Percentiles rank a stretch among this genome's conserved stretches.
Conservation (phyloP, 2,329 filamentous ascomycete genomes). For the Arthrinium puccinioides region DNA sequence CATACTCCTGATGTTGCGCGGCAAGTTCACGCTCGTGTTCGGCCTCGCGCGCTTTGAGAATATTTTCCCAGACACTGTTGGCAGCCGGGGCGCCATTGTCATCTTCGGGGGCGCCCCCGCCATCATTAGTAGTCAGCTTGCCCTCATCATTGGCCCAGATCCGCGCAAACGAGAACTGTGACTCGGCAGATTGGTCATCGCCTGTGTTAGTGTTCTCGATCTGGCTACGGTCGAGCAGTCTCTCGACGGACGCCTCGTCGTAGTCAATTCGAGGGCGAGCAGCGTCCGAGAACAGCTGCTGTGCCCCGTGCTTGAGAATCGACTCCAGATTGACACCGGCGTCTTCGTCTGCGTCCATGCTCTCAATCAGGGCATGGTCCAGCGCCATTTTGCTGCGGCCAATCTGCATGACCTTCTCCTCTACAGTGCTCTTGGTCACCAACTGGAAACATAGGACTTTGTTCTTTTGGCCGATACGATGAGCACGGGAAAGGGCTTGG, state of each 20-base stretch:
- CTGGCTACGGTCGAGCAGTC: slow-evolving; percentile 78
- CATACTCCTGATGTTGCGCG: slow-evolving; percentile 65
- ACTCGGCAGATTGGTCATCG: slow-evolving; percentile 60
- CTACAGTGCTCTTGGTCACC: slow-evolving; percentile 79
- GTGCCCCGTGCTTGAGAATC: slow-evolving; percentile 80
- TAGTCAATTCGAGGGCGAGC: slow-evolving; percentile 70
- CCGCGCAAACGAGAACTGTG: slow-evolving; percentile 80
- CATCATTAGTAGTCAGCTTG: slow-evolving; percentile 55
- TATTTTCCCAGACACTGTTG: slow-evolving; percentile 79
- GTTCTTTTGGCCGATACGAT: slow-evolving; percentile 92
- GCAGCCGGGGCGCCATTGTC: slow-evolving; percentile 50
- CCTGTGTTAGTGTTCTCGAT: slow-evolving; percentile 64
- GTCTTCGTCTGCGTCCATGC: slow-evolving; percentile 78
- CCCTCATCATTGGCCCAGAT: slow-evolving; percentile 85
- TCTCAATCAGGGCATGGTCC: slow-evolving; percentile 90
- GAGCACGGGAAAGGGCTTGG: slow-evolving; percentile 87
- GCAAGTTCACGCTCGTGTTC: slow-evolving; percentile 68
- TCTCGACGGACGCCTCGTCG: slow-evolving; percentile 75
- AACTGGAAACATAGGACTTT: slow-evolving; percentile 95
- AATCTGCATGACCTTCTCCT: slow-evolving; percentile 95
- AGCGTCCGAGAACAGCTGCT: slow-evolving; percentile 75
- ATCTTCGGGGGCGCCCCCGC: slow-evolving; percentile 43
- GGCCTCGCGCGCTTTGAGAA: slow-evolving; percentile 74
- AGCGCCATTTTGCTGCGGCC: slow-evolving; percentile 94
- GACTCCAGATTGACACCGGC: slow-evolving; percentile 75